A percentile compares a stretch with the other conserved stretches of the same genome.
Evolutionary conservation across 805 yeast genomes (phyloP).

Genomic region (Priceomyces haplophilus): DNA sequence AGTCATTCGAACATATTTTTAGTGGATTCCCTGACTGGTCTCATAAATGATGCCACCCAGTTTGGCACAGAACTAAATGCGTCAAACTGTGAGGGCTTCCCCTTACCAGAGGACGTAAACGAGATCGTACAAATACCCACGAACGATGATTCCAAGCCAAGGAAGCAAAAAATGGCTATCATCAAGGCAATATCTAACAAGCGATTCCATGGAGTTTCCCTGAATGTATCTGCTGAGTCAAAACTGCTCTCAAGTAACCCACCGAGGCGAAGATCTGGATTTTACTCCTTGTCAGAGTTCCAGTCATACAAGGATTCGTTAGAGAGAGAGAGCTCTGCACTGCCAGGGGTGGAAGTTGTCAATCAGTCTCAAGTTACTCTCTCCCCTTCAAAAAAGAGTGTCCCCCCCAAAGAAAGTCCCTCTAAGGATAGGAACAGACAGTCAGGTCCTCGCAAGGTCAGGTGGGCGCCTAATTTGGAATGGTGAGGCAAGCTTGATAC

Average conservation of each 20-base stretch:
- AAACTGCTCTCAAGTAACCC: background rate
- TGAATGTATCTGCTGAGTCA: background rate
- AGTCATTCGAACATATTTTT: conserved; percentile 37
- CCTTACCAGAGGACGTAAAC: conserved; percentile 54
- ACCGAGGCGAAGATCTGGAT: conserved; percentile 19
- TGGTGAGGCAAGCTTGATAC: conserved; percentile 20
- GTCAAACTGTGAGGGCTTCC: conserved; percentile 58
- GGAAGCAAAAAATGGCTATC: conserved; percentile 37
- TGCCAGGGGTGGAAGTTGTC: conserved; percentile 23
- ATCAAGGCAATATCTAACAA: conserved; percentile 32
- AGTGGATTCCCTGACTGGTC: conserved; percentile 62
- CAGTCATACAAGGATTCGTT: conserved; percentile 15
- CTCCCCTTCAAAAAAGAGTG: background rate
- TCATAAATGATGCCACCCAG: conserved; percentile 59
- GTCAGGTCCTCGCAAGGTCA: conserved; percentile 18
- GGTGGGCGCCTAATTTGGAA: conserved; percentile 35
- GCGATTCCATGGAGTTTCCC: background rate
- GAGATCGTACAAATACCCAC: conserved; percentile 62
- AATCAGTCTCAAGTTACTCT: conserved; percentile 7
- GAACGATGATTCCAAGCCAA: conserved; percentile 23
- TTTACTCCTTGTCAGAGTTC: conserved; percentile 29
- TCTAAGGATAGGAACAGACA: background rate
- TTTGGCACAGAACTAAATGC: conserved; percentile 70
- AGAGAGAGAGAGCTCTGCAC: conserved; percentile 7
- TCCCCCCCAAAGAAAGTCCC: background rate